phyloP scores from a whole-genome alignment of 2,329 filamentous ascomycete genomes.

The Coleophoma crateriformis region DNA sequence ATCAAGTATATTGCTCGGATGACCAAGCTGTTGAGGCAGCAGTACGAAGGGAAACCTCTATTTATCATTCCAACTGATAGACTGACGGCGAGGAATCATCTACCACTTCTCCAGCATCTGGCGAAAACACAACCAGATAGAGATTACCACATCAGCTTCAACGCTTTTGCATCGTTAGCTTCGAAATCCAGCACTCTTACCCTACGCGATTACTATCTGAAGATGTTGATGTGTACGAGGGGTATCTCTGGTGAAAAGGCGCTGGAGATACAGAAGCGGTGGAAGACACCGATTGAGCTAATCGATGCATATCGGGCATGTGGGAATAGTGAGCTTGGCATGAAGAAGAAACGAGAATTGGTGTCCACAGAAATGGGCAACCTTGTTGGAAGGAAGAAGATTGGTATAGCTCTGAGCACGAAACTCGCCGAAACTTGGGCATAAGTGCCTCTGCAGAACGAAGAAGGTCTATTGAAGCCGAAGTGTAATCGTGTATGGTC shows the following conservation, averaged over 20 bases:
- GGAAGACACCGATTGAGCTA: slow-evolving; percentile 68
- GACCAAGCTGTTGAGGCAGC: slow-evolving; percentile 60
- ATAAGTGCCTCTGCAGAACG: slow-evolving; percentile 23
- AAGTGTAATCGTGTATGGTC: too few relatives aligned
- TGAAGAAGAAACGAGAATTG: slow-evolving; percentile 54
- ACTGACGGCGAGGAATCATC: slow-evolving; percentile 61
- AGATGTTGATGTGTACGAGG: slow-evolving; percentile 80
- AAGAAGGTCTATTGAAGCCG: too few relatives aligned
- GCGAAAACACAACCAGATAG: slow-evolving; percentile 41
- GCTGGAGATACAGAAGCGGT: slow-evolving; percentile 72
- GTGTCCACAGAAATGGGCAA: slow-evolving; percentile 50
- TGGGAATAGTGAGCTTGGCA: slow-evolving; percentile 35
- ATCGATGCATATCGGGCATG: slow-evolving; percentile 62
- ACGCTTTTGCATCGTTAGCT: slow-evolving; percentile 64
- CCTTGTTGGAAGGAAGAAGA: slow-evolving; percentile 62
- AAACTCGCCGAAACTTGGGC: slow-evolving; percentile 72
- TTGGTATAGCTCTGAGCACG: slow-evolving; percentile 58
- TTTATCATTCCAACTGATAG: slow-evolving; percentile 59
- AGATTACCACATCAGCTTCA: slow-evolving; percentile 61
- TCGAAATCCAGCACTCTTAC: slow-evolving; percentile 73
- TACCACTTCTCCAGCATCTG: slow-evolving; percentile 56
- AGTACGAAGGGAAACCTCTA: slow-evolving; percentile 55
- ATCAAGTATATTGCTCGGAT: slow-evolving; percentile 70
- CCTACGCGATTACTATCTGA: slow-evolving; percentile 69
- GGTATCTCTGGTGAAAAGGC: slow-evolving; percentile 75